Percentiles rank a stretch among this genome's conserved stretches.
phyloP scores from a whole-genome alignment of 2,329 filamentous ascomycete species.

The Lomentospora prolificans region DNA sequence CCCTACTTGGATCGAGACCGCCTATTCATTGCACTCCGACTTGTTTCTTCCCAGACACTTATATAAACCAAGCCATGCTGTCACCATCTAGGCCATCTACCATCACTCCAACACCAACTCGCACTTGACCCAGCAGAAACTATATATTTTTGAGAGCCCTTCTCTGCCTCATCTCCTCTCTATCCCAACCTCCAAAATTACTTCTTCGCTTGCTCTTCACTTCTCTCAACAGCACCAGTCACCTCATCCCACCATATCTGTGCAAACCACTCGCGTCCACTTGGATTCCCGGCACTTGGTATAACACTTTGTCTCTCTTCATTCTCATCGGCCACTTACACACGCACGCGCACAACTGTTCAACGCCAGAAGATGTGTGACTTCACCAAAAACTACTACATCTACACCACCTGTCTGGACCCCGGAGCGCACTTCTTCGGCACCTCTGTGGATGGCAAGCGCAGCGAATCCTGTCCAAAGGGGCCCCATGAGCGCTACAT shows the following conservation, averaged over 20 bases:
- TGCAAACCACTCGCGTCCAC: too few species aligned
- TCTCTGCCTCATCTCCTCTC: not conserved
- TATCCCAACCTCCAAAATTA: not conserved
- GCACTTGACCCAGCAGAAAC: not conserved
- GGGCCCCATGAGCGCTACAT: constrained; percentile 68
- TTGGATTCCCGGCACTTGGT: too few species aligned
- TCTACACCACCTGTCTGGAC: constrained; percentile 62
- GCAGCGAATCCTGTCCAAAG: constrained; percentile 46
- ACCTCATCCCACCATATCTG: not conserved
- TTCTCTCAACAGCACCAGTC: not conserved
- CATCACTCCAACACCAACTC: not conserved
- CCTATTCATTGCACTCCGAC: constrained; percentile 1
- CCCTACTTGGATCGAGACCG: not conserved
- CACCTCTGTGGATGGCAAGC: constrained; percentile 57
- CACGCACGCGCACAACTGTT: not conserved
- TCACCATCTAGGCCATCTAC: not conserved
- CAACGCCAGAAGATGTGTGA: constrained; percentile 37
- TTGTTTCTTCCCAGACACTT: not conserved
- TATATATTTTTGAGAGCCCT: not conserved
- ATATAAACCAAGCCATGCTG: constrained; percentile 8
- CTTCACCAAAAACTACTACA: constrained; percentile 68
- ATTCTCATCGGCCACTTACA: not conserved
- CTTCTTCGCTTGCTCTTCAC: too few species aligned
- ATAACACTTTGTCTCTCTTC: too few species aligned
- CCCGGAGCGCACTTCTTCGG: constrained; percentile 62